A percentile compares a stretch with the other conserved stretches of the same genome.
Conservation (phyloP, 345 rosid genomes). For the Lenwebbia sp. region DNA sequence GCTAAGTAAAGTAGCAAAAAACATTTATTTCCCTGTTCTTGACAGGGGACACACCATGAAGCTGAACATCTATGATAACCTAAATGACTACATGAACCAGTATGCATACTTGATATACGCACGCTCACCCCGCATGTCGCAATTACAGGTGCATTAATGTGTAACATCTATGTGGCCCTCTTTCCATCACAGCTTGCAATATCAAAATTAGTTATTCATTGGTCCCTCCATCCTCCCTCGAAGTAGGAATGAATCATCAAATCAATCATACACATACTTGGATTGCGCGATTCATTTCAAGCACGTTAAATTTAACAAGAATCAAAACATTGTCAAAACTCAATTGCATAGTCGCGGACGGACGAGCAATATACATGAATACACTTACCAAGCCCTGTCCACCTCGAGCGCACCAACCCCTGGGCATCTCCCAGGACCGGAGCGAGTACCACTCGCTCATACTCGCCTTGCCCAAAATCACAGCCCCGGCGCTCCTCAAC, state of each 20-base stretch:
- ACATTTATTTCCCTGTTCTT: neutral
- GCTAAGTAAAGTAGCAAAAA: neutral
- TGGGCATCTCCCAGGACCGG: constrained; percentile 10
- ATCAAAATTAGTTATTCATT: neutral
- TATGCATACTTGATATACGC: no score
- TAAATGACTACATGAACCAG: neutral
- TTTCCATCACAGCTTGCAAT: neutral
- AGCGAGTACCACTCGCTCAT: constrained; percentile 16
- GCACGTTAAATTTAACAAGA: neutral
- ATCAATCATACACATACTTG: neutral
- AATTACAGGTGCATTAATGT: no score
- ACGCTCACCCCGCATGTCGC: no score
- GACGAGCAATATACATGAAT: neutral
- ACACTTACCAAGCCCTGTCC: constrained; percentile 17
- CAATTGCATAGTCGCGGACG: neutral
- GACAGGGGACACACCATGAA: neutral
- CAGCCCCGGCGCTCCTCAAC: constrained; percentile 24
- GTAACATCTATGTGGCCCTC: no score
- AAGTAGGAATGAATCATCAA: neutral
- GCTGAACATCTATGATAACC: neutral
- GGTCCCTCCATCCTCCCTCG: neutral
- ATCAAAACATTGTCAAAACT: neutral
- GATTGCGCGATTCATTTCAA: neutral
- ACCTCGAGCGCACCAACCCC: constrained; percentile 26
- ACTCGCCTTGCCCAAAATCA: constrained; percentile 27